Evolutionary conservation across 768 basidiomycete genomes (phyloP), one percentile per base, ranked within the genome.

Genomic region (Xerocomellus dryophilus): DNA sequence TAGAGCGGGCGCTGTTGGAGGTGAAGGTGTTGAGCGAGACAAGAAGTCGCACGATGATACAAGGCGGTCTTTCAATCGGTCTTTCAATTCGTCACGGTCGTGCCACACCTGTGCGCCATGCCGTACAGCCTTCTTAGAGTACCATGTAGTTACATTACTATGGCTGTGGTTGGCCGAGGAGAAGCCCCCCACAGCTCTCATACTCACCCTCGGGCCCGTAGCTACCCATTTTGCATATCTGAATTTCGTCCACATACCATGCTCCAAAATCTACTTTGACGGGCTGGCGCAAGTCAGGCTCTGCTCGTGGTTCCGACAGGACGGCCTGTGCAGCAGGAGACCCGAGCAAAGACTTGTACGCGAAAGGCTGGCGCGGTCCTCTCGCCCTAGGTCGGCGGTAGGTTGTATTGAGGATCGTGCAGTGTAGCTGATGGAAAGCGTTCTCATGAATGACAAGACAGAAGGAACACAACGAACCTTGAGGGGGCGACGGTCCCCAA

Each of bases 151-250:
- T 50, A 41, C 60, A 51, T 9, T 15, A 17, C 9, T 42, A 32
- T 21, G 41, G 31, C 43, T 46, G 54, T 57, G 54, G 36, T 12
- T 9, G 1, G 40, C 29, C 4, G 15, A 65, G 40, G 7, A n/a
- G 6, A 9, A 64, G 47, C 4, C 64, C 59, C 2, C 69, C 69
- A 44, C 71, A 76, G 56, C 76, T 79, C 17, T 83, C 75, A 61
- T 88, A 90, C 64, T 82, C 84, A 14, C 81, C 84, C 54, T 84
- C 76, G 0, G 73, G 74, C 0, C 81, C 85, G 58, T 76, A 77
- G 59, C 86, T 86, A 0, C 87, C 85, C 87, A 89, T 87, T 41
- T 76, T 73, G 72, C 86, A 89, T 31, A 89, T 72, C 64, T 88
- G 81, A 11, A 88, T 68, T 57, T 83, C 80, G 31, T 76, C 66